phyloP scores from a whole-genome alignment of 2,329 filamentous ascomycete genomes.

The Xylariaceae sp. region DNA sequence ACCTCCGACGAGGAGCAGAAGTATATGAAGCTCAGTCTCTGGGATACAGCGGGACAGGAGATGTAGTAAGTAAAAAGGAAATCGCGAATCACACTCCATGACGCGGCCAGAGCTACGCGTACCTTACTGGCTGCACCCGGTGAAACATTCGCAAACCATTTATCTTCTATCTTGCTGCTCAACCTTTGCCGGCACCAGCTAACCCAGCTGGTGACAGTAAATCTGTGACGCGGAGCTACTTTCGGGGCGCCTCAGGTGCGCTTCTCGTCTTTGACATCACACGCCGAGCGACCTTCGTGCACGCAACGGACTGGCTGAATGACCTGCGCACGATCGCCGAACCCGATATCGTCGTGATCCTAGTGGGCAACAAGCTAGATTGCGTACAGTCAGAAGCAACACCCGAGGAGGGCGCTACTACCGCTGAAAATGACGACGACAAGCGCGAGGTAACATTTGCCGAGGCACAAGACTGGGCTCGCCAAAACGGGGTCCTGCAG shows the following conservation, averaged over 20 bases:
- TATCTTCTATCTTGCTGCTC: too few relatives aligned
- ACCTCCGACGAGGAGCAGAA: constrained; percentile 42
- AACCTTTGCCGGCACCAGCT: not conserved
- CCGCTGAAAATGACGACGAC: constrained; percentile 27
- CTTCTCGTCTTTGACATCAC: constrained; percentile 95
- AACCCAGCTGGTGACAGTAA: constrained; percentile 43
- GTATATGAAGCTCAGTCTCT: constrained; percentile 89
- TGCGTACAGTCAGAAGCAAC: constrained; percentile 47
- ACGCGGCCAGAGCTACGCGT: not conserved
- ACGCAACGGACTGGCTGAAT: constrained; percentile 88
- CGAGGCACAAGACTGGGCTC: constrained; percentile 89
- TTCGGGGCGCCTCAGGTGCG: constrained; percentile 66
- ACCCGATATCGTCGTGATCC: constrained; percentile 86
- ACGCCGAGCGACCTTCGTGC: constrained; percentile 74
- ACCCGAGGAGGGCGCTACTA: constrained; percentile 25
- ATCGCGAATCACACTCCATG: not conserved
- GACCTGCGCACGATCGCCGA: constrained; percentile 94
- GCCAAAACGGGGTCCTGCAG: constrained; percentile 75
- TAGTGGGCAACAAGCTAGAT: constrained; percentile 95
- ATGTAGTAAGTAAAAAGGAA: constrained; percentile 53
- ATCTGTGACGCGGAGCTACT: constrained; percentile 89
- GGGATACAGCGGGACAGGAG: constrained; percentile 96
- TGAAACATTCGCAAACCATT: not conserved
- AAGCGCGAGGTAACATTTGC: constrained; percentile 69
- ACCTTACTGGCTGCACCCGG: too few relatives aligned